Evolutionary conservation across 768 basidiomycete species (phyloP), one percentile per base, ranked within the genome.

Genomic region (Pleurotus citrinopileatus): DNA sequence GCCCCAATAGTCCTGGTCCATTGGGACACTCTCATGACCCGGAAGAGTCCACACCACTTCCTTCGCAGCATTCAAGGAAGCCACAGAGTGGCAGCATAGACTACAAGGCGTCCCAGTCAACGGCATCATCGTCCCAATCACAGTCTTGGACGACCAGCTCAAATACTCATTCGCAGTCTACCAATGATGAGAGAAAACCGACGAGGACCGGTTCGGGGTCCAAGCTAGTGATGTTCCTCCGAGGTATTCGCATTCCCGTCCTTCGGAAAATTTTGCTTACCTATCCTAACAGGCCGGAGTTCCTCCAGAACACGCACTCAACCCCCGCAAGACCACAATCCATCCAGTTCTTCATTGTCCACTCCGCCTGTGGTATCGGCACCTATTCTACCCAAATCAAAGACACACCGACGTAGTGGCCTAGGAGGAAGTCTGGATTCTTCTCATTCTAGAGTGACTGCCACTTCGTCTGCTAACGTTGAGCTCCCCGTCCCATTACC

Each of bases 151-250:
- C 52, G 10, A 51, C 48, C 4, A 36, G 17, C 23, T 51, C 48
- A 9, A 38, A 51, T 13, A 29, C 29, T 2, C 34, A 51, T 34
- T 51, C 48, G 10, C 48, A n/a, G 13, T 15, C 22, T 13, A 29
- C 23, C 15, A 48, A 17, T 22, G 48, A 37, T 19, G 48, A n/a
- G n/a, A n/a, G 27, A 17, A 25, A 17, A 34, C 48, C 48, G 17
- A 51, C 34, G 22, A 20, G 48, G 9, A 51, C 22, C 7, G 32
- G 32, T 12, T 51, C 48, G 12, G 48, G 32, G 19, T 51, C 48
- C n/a, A 68, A 64, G 53, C 61, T 70, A 25, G 65, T 67, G 19
- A 66, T 61, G 56, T 61, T 70, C 44, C 70, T 72, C 54, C 59
- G 66, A 50, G 67, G 70, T 73, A 56, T 40, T 65, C 19, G 7